These are phyloP conservation scores for Rhododendron griersonianum DNA, from an alignment of 148 eudicot species.

Conservation along the genomic window DNA sequence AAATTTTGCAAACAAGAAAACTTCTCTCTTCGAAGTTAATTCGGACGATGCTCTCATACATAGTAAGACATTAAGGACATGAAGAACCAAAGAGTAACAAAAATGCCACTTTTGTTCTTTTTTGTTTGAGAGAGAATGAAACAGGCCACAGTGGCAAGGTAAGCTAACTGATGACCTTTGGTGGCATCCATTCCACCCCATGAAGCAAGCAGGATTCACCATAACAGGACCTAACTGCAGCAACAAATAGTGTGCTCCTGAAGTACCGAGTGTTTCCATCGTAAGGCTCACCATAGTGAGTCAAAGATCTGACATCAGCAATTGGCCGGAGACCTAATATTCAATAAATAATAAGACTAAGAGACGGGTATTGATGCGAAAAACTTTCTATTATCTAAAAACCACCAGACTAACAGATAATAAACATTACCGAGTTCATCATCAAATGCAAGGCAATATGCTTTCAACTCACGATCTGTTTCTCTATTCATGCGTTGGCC, in stretches of 20 bases:
- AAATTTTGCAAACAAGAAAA: background rate
- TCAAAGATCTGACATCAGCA: slow-evolving; percentile 87
- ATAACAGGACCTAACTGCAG: slow-evolving; percentile 94
- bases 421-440: slow-evolving; percentile 72
- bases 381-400: background rate
- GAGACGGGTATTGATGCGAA: background rate
- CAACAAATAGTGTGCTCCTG: slow-evolving; percentile 95
- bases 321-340: slow-evolving; percentile 66
- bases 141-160: slow-evolving; percentile 3
- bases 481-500: slow-evolving; percentile 99
- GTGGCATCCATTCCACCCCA: slow-evolving; percentile 99
- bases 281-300: slow-evolving; percentile 98
- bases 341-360: slow-evolving; percentile 9
- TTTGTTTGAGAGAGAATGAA: background rate
- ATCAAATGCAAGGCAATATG: slow-evolving; percentile 97
- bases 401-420: background rate
- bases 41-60: background rate
- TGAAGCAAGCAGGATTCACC: slow-evolving; percentile 95
- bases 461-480: slow-evolving; percentile 95
- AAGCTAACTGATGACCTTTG: slow-evolving; percentile 53
- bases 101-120: background rate
- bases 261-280: slow-evolving; percentile 98
- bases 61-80: background rate
- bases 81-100: background rate
- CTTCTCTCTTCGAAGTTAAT: background rate